These are phyloP conservation scores for Suhomyces chickasaworum DNA, from an alignment of 1,139 yeast genomes.

Conservation along the genomic window DNA sequence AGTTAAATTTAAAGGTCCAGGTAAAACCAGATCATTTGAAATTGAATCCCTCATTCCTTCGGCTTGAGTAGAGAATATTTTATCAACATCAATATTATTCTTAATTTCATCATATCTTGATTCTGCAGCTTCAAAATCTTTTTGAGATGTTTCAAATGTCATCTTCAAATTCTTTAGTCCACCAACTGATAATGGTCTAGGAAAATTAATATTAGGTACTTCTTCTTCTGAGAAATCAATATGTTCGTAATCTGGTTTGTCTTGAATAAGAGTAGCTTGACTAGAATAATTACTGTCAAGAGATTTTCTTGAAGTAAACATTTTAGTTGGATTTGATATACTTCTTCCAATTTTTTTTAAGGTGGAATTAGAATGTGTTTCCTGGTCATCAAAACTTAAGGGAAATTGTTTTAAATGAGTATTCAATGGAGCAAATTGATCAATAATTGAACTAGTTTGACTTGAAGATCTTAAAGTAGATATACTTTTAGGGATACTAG, in stretches of 20 bases:
- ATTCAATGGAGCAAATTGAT: constrained; percentile 15
- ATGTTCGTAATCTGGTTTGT: constrained; percentile 8
- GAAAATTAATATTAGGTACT: constrained; percentile 26
- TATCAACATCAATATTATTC: constrained; percentile 3
- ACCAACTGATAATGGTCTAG: constrained; percentile 32
- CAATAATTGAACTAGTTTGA: constrained; percentile 15
- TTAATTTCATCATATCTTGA: constrained; percentile 24
- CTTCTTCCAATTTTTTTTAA: constrained; percentile 24
- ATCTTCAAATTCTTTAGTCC: constrained; percentile 37
- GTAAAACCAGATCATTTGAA: constrained; percentile 13
- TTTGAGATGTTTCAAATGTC: constrained; percentile 35
- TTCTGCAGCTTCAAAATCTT: constrained; percentile 28
- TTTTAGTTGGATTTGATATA: constrained; percentile 22
- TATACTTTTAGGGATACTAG: constrained; percentile 15
- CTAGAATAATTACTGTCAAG: constrained; percentile 1
- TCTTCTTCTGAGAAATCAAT: constrained; percentile 8
- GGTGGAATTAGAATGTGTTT: constrained; percentile 13
- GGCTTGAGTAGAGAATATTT: constrained; percentile 6
- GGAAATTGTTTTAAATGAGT: constrained; percentile 9
- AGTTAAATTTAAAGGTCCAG: constrained; percentile 31
- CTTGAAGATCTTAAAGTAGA: constrained; percentile 20
- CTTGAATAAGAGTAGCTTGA: not conserved
- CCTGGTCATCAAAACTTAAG: not conserved
- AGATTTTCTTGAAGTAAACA: constrained; percentile 18
- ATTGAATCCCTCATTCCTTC: constrained; percentile 1